A percentile compares a stretch with the other conserved stretches of the same genome.
phyloP scores from a whole-genome alignment of 805 yeast genomes.

The Sporopachydermia lactativora region DNA sequence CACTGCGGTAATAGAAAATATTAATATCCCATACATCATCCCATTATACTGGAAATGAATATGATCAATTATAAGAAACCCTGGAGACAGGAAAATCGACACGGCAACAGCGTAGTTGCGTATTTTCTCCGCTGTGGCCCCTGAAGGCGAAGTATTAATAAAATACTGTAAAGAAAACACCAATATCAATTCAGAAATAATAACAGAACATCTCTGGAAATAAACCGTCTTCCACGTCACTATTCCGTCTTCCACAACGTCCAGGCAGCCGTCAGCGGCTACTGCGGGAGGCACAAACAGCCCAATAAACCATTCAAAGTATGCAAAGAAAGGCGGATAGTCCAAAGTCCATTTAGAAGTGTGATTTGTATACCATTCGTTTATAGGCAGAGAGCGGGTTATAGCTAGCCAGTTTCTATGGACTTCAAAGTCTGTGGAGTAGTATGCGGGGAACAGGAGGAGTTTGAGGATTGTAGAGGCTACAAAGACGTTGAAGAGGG shows the following conservation, averaged over 20 bases:
- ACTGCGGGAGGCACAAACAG: slow-evolving; percentile 55
- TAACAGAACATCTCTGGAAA: slow-evolving; percentile 74
- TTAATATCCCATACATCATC: slow-evolving; percentile 72
- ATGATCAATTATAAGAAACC: slow-evolving; percentile 81
- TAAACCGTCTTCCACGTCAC: slow-evolving; percentile 70
- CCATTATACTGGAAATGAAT: slow-evolving; percentile 97
- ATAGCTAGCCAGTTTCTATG: slow-evolving; percentile 96
- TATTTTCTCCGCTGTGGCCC: slow-evolving; percentile 24
- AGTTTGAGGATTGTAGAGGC: slow-evolving; percentile 46
- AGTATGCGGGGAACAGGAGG: slow-evolving; percentile 65
- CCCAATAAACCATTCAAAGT: slow-evolving; percentile 75
- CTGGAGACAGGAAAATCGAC: slow-evolving; percentile 79
- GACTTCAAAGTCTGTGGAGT: slow-evolving; percentile 93
- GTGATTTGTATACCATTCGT: slow-evolving; percentile 70
- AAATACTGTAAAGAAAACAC: slow-evolving; percentile 61
- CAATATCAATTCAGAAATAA: slow-evolving; percentile 58
- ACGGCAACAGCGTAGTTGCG: slow-evolving; percentile 65
- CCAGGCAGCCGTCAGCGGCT: slow-evolving; percentile 62
- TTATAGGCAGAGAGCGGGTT: slow-evolving; percentile 59
- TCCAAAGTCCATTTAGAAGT: slow-evolving; percentile 87
- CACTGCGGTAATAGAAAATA: slow-evolving; percentile 62
- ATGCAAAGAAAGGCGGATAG: slow-evolving; percentile 96
- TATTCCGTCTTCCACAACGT: slow-evolving; percentile 45
- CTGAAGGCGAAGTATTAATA: slow-evolving; percentile 34
- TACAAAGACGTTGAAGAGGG: slow-evolving; percentile 54